Evolutionary conservation across 208 protist genomes (phyloP).

Genomic region (Leishmania gerbilli): DNA sequence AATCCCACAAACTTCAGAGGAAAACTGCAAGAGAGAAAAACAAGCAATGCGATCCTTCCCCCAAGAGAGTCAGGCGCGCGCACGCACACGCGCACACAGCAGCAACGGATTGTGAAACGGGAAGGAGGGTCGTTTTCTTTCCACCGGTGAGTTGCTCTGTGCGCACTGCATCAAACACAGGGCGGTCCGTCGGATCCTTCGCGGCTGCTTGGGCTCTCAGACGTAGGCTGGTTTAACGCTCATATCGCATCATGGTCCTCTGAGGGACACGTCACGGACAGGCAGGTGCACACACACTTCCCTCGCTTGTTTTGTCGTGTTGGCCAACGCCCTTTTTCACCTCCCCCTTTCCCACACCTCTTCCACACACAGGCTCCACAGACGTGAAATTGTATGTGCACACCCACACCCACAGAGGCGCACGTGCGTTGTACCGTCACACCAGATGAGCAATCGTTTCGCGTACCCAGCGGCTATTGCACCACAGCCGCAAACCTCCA

Average conservation of each 20-base stretch:
- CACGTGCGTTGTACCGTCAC: neutral
- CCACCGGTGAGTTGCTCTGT: neutral
- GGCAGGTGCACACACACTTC: neutral
- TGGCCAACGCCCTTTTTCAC: neutral
- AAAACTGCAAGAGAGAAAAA: neutral
- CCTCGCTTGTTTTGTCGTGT: neutral
- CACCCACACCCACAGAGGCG: neutral
- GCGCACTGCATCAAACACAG: too few species aligned
- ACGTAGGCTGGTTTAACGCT: neutral
- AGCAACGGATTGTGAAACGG: neutral
- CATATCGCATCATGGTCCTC: neutral
- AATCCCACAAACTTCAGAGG: neutral
- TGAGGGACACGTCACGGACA: neutral
- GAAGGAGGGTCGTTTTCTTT: neutral
- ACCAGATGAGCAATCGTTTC: neutral
- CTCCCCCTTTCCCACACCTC: neutral
- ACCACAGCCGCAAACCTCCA: conserved; percentile 24
- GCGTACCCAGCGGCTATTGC: conserved; percentile 4
- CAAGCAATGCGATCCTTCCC: neutral
- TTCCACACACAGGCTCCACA: neutral
- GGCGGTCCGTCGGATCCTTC: neutral
- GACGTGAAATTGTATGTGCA: neutral
- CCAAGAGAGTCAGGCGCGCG: neutral
- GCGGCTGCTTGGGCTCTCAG: neutral
- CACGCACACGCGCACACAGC: neutral